A percentile compares a stretch with the other conserved stretches of the same genome.
These are phyloP conservation scores for Candida caryicola DNA, from an alignment of 805 yeast species.

Conservation along the genomic window DNA sequence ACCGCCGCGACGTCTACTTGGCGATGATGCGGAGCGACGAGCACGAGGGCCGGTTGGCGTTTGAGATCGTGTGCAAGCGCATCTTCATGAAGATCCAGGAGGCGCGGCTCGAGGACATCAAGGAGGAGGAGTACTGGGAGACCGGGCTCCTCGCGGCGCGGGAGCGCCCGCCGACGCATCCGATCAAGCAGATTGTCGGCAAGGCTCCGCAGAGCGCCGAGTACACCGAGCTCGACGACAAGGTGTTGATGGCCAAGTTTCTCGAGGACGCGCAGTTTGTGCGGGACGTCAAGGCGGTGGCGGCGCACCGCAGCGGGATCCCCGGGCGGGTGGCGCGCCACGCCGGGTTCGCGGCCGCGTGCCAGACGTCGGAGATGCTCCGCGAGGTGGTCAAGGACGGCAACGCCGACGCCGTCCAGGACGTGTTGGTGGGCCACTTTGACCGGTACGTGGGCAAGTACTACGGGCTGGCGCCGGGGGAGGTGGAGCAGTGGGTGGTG, in stretches of 20 bases:
- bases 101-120: not conserved
- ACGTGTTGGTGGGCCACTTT: conserved; percentile 9
- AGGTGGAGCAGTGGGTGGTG: conserved; percentile 14
- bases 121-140: conserved; percentile 5
- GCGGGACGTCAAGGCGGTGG: conserved; percentile 10
- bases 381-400: conserved; percentile 2
- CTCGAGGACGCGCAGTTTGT: conserved; percentile 7
- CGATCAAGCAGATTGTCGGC: not conserved
- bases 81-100: conserved; percentile 13
- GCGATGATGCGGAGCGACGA: conserved; percentile 12
- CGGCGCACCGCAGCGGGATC: conserved; percentile 11
- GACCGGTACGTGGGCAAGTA: conserved; percentile 15
- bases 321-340: conserved; percentile 8
- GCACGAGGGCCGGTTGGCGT: conserved; percentile 13
- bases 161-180: not conserved
- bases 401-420: conserved; percentile 7
- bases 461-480: conserved; percentile 7
- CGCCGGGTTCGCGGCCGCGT: conserved; percentile 6
- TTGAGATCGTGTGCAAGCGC: conserved; percentile 13
- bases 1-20: not conserved
- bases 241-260: conserved; percentile 6
- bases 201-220: not conserved
- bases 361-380: conserved; percentile 4
- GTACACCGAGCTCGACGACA: conserved; percentile 8
- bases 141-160: not conserved